Base-by-base conservation (phyloP, 2,329 filamentous ascomycete genomes). In the Aspergillus flavus region DNA sequence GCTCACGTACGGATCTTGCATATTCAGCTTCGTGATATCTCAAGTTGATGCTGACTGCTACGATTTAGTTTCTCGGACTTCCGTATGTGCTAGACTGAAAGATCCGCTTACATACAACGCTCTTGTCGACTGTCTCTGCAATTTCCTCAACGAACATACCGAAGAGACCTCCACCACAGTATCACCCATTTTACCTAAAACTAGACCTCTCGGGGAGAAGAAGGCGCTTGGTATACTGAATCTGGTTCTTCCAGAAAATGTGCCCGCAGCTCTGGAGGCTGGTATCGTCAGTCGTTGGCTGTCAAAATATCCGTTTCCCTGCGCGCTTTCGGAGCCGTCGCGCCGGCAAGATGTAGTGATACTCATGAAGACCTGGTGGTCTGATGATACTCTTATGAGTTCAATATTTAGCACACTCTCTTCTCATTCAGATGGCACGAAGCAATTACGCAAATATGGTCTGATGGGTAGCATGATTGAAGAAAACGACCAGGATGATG, bases 281-380 rank as follows among this genome's bases (percentile, higher is more conserved):
- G 84, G 84, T 7, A 87, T 94, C 65, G 83, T 94, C 45, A 87
- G 89, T 64, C 87, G 86, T 61, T 94, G 91, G 91, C 83, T 94
- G n/a, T 85, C 82, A 39, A 87, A 86, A 69, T 92, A 93, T 74
- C 85, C 87, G 9, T 93, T 83, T 57, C 81, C 91, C 81, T 91
- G 90, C 23, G 79, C 82, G 21, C 78, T 77, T 1, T 78, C 83
- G 2, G 82, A 85, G 60, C 84, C 87, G 59, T 75, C 77, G 26
- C 76, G 76, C 32, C 73, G 74, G 46, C 74, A 74, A 55, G 78
- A 81, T 63, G 75, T 81, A 28, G 73, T 79, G 12, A 71, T 74
- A 23, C 72, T 81, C 0, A 78, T 80, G 72, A 78, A 77, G 58
- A 74, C 74, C 21, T 81, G 77, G 75, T 78, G 74, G 71, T 69